phyloP scores from a whole-genome alignment of 169 alveolate species.

The Toxoplasma gondii region DNA sequence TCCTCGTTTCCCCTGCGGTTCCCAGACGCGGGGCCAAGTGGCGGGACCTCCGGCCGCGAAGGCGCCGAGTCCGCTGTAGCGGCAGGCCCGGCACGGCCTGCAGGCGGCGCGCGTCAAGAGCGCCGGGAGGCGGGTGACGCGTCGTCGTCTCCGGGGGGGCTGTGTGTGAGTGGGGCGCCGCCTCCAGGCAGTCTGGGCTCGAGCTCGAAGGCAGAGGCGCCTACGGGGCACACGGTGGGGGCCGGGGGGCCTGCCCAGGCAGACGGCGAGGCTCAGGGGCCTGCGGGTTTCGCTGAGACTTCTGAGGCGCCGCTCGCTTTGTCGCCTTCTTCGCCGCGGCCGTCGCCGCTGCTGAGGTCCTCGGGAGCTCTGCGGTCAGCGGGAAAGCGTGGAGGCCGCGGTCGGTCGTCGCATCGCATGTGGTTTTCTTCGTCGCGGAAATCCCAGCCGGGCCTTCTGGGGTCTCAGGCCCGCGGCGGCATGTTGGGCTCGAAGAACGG shows the following conservation, averaged over 20 bases:
- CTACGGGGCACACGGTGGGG: not conserved
- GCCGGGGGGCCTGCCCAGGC: not conserved
- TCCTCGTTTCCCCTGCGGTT: not conserved
- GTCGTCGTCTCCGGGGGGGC: not conserved
- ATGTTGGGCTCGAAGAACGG: not conserved
- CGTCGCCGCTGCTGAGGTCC: not conserved
- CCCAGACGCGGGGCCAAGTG: not conserved
- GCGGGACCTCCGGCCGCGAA: not conserved
- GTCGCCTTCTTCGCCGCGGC: not conserved
- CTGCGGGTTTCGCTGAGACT: not conserved
- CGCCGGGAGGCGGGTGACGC: not conserved
- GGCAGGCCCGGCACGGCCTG: too few relatives aligned
- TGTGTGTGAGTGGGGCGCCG: not conserved
- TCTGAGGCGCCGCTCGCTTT: not conserved
- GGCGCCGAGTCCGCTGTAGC: not conserved
- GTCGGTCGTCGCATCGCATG: not conserved
- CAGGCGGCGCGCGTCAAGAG: too few relatives aligned
- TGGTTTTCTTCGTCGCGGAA: not conserved
- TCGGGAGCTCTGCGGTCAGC: not conserved
- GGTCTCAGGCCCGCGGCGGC: slow-evolving; percentile 1
- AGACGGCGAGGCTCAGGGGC: not conserved
- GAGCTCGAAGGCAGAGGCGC: not conserved
- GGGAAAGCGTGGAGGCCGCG: not conserved
- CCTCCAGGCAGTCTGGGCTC: not conserved
- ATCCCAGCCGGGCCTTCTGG: not conserved